These are phyloP conservation scores for Ciborinia camelliae DNA, from an alignment of 2,329 filamentous ascomycete genomes.

Conservation along the genomic window DNA sequence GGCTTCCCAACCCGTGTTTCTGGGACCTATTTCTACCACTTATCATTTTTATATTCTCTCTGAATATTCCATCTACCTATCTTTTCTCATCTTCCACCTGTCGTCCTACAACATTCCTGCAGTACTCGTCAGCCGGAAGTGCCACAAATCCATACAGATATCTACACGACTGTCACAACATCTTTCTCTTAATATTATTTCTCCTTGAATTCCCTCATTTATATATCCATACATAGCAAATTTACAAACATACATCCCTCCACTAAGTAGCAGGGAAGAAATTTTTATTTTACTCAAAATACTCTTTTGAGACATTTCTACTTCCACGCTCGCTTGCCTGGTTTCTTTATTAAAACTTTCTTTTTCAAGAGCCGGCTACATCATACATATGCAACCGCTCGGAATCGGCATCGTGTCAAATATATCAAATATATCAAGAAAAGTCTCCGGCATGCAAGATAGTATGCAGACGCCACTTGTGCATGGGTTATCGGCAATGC, in stretches of 20 bases:
- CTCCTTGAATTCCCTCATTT: neutral
- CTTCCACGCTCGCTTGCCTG: neutral
- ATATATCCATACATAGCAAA: neutral
- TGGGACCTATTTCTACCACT: neutral
- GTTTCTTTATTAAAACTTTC: too few relatives aligned
- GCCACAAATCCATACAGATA: neutral
- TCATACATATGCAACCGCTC: conserved; percentile 12
- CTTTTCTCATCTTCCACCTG: neutral
- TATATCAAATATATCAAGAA: neutral
- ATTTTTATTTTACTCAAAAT: neutral
- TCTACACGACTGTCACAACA: neutral
- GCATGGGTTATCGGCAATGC: neutral
- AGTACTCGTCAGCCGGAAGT: neutral
- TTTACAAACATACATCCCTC: neutral
- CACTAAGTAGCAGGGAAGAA: neutral
- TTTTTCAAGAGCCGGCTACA: neutral
- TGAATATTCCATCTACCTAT: neutral
- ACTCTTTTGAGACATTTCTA: neutral
- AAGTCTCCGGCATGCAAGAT: conserved; percentile 5
- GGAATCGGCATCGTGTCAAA: conserved; percentile 8
- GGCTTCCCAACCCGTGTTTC: conserved; percentile 1
- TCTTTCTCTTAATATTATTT: neutral
- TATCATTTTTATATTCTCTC: neutral
- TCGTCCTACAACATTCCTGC: conserved; percentile 5
- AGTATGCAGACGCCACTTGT: neutral